Percentiles rank a stretch among this genome's conserved stretches.
Evolutionary conservation across 2,329 filamentous ascomycete species (phyloP).

Genomic region (Exserohilum turcica): DNA sequence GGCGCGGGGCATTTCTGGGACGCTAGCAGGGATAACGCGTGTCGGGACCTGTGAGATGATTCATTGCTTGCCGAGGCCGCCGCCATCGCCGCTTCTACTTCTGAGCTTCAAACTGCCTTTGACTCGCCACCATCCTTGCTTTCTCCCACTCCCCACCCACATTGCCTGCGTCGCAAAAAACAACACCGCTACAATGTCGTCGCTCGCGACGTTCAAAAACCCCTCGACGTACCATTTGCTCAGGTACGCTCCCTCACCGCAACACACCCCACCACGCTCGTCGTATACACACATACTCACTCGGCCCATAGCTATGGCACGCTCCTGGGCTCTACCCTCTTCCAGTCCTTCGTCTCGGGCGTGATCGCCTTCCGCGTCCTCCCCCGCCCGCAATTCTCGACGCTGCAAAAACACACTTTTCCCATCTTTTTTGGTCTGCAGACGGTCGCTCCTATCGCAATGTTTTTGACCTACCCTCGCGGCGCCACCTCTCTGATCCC

Average conservation of each 20-base stretch:
- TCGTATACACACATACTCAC: background rate
- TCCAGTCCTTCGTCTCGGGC: constrained; percentile 79
- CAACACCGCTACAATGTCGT: constrained; percentile 41
- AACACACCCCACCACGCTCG: constrained; percentile 7
- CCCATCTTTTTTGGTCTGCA: constrained; percentile 89
- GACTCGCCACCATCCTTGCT: background rate
- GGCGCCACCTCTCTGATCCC: constrained; percentile 18
- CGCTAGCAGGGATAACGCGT: constrained; percentile 12
- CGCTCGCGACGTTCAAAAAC: constrained; percentile 60
- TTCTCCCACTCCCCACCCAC: no score
- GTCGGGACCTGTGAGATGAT: constrained; percentile 27
- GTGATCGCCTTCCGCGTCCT: constrained; percentile 78
- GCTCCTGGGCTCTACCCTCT: constrained; percentile 83
- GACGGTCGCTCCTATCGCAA: constrained; percentile 70
- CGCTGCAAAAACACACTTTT: constrained; percentile 77
- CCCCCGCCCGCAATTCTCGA: constrained; percentile 78
- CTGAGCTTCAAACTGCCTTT: background rate
- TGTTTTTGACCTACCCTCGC: constrained; percentile 78
- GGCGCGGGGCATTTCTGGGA: background rate
- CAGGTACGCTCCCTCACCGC: constrained; percentile 55
- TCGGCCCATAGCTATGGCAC: constrained; percentile 73
- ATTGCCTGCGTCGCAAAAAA: background rate
- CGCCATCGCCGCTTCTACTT: background rate
- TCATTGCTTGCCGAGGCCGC: constrained; percentile 18
- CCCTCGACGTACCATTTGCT: constrained; percentile 77